These are phyloP conservation scores for Henckelia pumila DNA, from an alignment of 257 asterid species.

Conservation along the genomic window DNA sequence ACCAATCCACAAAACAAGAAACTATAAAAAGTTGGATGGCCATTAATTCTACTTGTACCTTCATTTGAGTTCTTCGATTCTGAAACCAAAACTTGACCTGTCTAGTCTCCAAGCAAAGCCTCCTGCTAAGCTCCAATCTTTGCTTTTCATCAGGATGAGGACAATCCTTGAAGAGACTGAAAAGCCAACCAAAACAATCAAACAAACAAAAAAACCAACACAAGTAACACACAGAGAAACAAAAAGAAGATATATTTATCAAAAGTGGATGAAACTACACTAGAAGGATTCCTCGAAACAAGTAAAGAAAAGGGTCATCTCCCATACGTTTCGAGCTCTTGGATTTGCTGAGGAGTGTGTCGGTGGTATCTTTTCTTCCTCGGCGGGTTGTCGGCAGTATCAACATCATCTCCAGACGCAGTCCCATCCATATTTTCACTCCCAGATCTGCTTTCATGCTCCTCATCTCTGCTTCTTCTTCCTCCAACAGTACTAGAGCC, in stretches of 20 bases:
- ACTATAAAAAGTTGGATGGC: background rate
- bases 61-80: slow-evolving; percentile 93
- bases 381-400: slow-evolving; percentile 72
- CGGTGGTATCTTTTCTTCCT: slow-evolving; percentile 92
- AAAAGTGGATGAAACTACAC: background rate
- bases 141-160: slow-evolving; percentile 99
- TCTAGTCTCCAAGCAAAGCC: slow-evolving; percentile 74
- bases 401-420: slow-evolving; percentile 82
- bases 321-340: slow-evolving; percentile 83
- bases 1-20: background rate
- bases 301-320: slow-evolving; percentile 22
- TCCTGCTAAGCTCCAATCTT: slow-evolving; percentile 80
- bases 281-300: background rate
- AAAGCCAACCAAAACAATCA: background rate
- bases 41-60: slow-evolving; percentile 41
- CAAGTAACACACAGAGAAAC: background rate
- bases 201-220: background rate
- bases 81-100: slow-evolving; percentile 98
- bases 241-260: background rate
- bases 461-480: slow-evolving; percentile 79
- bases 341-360: slow-evolving; percentile 98
- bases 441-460: slow-evolving; percentile 95
- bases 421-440: slow-evolving; percentile 77
- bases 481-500: slow-evolving; percentile 44
- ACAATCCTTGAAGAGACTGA: slow-evolving; percentile 87